These are phyloP conservation scores for Hypoxylon fuscum DNA, from an alignment of 495 filamentous ascomycete genomes.

Conservation along the genomic window DNA sequence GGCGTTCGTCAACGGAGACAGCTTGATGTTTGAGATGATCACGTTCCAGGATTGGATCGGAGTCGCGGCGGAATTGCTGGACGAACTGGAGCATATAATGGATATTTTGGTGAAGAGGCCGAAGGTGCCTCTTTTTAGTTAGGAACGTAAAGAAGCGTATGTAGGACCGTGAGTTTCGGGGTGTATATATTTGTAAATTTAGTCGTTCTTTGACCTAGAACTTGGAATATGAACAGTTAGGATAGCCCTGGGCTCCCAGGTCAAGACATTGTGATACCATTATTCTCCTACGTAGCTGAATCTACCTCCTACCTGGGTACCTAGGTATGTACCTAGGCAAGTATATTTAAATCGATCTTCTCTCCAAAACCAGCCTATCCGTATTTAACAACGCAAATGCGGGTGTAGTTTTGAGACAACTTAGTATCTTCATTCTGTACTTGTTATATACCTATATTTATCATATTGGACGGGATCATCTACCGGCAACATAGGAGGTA, in stretches of 20 bases:
- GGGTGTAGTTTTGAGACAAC: no score
- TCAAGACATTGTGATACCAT: no score
- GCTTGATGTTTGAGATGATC: conserved; percentile 53
- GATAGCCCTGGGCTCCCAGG: no score
- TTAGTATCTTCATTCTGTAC: no score
- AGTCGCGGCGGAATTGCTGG: conserved; percentile 46
- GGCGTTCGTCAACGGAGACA: conserved; percentile 52
- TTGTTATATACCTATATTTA: no score
- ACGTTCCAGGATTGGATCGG: conserved; percentile 54
- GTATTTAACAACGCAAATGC: no score
- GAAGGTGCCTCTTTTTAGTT: conserved; percentile 25
- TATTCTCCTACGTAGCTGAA: no score
- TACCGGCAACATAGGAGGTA: conserved; percentile 11
- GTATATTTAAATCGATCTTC: no score
- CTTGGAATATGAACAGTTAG: not conserved
- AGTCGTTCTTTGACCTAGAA: no score
- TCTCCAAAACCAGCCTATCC: no score
- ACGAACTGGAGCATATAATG: conserved; percentile 46
- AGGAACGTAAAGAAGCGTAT: not conserved
- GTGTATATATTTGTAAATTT: conserved; percentile 3
- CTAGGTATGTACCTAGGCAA: no score
- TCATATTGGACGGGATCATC: conserved; percentile 9
- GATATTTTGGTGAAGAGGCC: conserved; percentile 43
- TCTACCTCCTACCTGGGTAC: no score
- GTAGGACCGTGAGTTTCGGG: not conserved